Conservation (phyloP, 164 flowering plant species). For the Liriodendron chinense region DNA sequence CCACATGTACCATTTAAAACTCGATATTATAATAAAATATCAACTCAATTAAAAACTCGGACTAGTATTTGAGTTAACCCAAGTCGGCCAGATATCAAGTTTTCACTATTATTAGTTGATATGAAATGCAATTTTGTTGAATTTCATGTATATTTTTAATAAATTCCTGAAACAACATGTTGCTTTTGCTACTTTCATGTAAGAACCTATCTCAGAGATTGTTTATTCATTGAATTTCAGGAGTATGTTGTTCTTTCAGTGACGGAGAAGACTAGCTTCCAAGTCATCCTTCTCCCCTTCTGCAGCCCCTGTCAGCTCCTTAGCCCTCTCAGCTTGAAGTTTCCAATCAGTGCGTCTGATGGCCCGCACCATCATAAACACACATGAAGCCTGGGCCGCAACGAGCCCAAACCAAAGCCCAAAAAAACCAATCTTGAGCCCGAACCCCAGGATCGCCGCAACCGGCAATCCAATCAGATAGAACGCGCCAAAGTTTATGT, state of each 20-base stretch:
- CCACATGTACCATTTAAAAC: too few species aligned
- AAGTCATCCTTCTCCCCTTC: not conserved
- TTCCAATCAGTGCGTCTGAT: conserved; percentile 27
- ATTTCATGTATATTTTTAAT: not conserved
- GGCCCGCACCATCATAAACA: conserved; percentile 13
- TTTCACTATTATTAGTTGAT: not conserved
- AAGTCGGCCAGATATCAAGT: too few species aligned
- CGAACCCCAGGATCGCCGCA: conserved; percentile 29
- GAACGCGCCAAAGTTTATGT: conserved; percentile 55
- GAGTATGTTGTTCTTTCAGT: not conserved
- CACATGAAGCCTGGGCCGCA: conserved; percentile 27
- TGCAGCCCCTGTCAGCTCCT: conserved; percentile 14
- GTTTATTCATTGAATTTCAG: not conserved
- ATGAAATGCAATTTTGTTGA: not conserved
- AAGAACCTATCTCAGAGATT: not conserved
- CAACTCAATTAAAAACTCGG: too few species aligned
- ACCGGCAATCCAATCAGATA: conserved; percentile 65
- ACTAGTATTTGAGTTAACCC: too few species aligned
- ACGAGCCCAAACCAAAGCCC: conserved; percentile 34
- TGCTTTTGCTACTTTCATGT: not conserved
- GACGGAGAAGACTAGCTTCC: conserved; percentile 5
- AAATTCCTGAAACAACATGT: not conserved
- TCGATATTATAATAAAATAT: too few species aligned
- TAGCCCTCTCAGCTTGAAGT: conserved; percentile 22
- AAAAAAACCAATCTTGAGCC: conserved; percentile 16